Conservation (phyloP, 768 basidiomycete genomes). For the Suillus occidentalis region DNA sequence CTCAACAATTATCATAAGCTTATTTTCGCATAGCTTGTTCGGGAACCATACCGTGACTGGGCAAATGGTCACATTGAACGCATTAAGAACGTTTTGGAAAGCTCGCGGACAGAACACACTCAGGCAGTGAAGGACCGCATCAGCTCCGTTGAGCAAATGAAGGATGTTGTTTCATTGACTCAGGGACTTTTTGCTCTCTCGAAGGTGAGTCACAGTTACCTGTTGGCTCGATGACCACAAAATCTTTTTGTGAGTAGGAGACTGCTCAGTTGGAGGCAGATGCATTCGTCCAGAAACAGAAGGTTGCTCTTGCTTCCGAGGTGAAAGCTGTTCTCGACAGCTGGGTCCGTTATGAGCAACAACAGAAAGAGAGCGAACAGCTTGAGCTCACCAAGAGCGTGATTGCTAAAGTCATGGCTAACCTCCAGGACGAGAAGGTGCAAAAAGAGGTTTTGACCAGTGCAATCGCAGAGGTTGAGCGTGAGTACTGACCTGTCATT, state of each 20-base stretch:
- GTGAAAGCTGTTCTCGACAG: conserved; percentile 94
- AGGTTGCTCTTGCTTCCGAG: conserved; percentile 82
- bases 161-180: conserved; percentile 92
- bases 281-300: conserved; percentile 89
- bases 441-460: conserved; percentile 80
- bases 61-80: conserved; percentile 84
- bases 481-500: conserved; percentile 51
- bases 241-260: conserved; percentile 50
- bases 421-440: conserved; percentile 82
- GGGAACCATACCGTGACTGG: conserved; percentile 91
- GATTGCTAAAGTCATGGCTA: conserved; percentile 83
- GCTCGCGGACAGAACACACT: conserved; percentile 86
- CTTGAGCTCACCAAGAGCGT: conserved; percentile 84
- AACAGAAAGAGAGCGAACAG: conserved; percentile 96
- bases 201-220: conserved; percentile 53
- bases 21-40: conserved; percentile 52
- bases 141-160: conserved; percentile 87
- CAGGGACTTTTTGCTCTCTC: conserved; percentile 88
- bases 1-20: conserved; percentile 11
- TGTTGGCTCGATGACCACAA: background rate
- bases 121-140: conserved; percentile 93
- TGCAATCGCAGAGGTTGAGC: conserved; percentile 88
- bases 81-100: conserved; percentile 78
- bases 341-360: conserved; percentile 98
- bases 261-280: conserved; percentile 89